phyloP scores from a whole-genome alignment of 1,284 basidiomycete species.

The Lignosus rhinocerotis region DNA sequence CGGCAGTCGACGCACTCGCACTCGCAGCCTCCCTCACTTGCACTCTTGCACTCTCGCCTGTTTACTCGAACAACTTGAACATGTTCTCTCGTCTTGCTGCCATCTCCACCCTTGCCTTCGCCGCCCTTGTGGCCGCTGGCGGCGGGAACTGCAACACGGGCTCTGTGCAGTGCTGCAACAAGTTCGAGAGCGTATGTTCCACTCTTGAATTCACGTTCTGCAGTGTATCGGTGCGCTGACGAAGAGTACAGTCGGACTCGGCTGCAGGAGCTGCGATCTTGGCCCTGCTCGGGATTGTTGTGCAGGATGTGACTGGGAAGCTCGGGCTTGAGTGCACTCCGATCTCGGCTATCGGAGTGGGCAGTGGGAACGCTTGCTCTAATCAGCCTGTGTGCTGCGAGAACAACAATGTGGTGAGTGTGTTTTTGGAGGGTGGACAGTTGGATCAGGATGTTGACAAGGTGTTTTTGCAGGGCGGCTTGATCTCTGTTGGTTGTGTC shows the following conservation, averaged over 20 bases:
- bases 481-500: neutral
- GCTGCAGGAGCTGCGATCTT: constrained; percentile 9
- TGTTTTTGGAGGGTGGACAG: too few relatives aligned
- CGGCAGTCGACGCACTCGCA: neutral
- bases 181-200: constrained; percentile 13
- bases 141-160: constrained; percentile 19
- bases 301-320: constrained; percentile 9
- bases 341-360: constrained; percentile 16
- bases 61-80: neutral
- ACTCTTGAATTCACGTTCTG: too few relatives aligned
- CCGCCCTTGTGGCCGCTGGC: constrained; percentile 15
- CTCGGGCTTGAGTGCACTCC: constrained; percentile 20
- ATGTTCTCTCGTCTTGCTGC: constrained; percentile 15
- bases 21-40: too few relatives aligned
- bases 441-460: too few relatives aligned
- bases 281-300: constrained; percentile 6
- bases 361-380: constrained; percentile 9
- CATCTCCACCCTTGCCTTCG: constrained; percentile 9
- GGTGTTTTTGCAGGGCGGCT: neutral
- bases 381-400: constrained; percentile 20
- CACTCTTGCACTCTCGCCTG: neutral
- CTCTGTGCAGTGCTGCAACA: constrained; percentile 23
- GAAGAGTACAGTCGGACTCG: constrained; percentile 6
- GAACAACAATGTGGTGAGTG: constrained; percentile 22
- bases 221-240: neutral